Evolutionary conservation across 2,329 filamentous ascomycete species (phyloP).

Genomic region (Talaromyces marneffei): DNA sequence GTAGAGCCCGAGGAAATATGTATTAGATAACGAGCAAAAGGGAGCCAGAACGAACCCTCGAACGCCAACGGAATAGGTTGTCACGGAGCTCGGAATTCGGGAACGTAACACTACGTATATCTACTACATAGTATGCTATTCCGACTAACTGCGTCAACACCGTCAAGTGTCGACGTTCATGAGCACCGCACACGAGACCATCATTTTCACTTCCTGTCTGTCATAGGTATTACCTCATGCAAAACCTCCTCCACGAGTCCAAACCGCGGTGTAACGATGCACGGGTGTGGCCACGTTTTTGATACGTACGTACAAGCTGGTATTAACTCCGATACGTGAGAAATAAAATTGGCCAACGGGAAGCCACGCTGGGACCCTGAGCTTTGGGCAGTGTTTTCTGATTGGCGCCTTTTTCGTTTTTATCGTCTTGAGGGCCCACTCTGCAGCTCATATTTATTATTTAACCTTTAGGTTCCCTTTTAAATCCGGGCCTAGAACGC

Average conservation of each 20-base stretch:
- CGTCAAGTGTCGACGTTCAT: not conserved
- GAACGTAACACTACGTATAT: too few relatives aligned
- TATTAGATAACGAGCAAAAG: not conserved
- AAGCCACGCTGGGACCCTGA: not conserved
- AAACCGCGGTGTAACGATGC: not conserved
- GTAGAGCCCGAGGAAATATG: not conserved
- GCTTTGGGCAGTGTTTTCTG: not conserved
- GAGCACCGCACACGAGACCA: not conserved
- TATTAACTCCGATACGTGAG: not conserved
- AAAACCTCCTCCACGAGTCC: not conserved
- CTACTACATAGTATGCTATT: not conserved
- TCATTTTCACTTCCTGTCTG: not conserved
- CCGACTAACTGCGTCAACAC: not conserved
- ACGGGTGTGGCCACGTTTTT: constrained; percentile 2
- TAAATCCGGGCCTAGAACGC: not conserved
- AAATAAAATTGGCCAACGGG: not conserved
- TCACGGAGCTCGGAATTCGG: not conserved
- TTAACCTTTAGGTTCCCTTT: not conserved
- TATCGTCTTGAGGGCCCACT: not conserved
- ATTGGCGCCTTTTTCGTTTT: not conserved
- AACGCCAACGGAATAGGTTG: not conserved
- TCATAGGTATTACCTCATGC: not conserved
- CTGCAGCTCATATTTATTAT: not conserved
- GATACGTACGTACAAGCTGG: not conserved
- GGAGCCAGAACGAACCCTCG: too few relatives aligned